Evolutionary conservation across 2,329 filamentous ascomycete genomes (phyloP).

Genomic region (Aspergillus luchuensis): DNA sequence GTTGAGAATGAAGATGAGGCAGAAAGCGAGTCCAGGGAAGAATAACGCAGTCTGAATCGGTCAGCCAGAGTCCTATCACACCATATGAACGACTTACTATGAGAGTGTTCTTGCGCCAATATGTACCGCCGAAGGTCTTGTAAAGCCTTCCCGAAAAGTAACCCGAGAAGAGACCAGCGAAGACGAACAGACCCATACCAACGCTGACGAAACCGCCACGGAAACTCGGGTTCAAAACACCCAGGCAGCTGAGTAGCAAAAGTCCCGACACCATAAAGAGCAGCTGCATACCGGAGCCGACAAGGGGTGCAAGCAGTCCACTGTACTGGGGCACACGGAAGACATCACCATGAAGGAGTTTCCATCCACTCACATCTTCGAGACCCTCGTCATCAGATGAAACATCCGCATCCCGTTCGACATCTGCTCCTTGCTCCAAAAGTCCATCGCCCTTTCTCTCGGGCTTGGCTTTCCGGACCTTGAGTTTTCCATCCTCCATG

Average conservation of each 20-base stretch:
- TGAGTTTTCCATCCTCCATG: constrained; percentile 68
- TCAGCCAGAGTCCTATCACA: constrained; percentile 16
- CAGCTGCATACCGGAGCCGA: constrained; percentile 85
- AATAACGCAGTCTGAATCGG: constrained; percentile 64
- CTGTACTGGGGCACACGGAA: constrained; percentile 74
- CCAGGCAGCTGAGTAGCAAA: constrained; percentile 71
- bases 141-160: constrained; percentile 85
- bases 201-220: constrained; percentile 88
- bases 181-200: constrained; percentile 77
- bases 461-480: constrained; percentile 46
- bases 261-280: constrained; percentile 78
- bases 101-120: constrained; percentile 74
- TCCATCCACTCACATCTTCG: constrained; percentile 86
- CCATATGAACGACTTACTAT: constrained; percentile 45
- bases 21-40: constrained; percentile 77
- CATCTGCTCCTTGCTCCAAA: constrained; percentile 60
- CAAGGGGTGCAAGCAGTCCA: constrained; percentile 72
- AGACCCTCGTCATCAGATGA: constrained; percentile 70
- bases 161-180: constrained; percentile 80
- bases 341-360: constrained; percentile 83
- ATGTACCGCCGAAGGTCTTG: constrained; percentile 75
- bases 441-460: constrained; percentile 60
- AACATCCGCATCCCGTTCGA: constrained; percentile 56
- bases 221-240: constrained; percentile 81
- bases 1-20: constrained; percentile 76